Percentiles rank a stretch among this genome's conserved stretches.
phyloP scores from a whole-genome alignment of 345 rosid species.

The Pseudoturritis turrita region DNA sequence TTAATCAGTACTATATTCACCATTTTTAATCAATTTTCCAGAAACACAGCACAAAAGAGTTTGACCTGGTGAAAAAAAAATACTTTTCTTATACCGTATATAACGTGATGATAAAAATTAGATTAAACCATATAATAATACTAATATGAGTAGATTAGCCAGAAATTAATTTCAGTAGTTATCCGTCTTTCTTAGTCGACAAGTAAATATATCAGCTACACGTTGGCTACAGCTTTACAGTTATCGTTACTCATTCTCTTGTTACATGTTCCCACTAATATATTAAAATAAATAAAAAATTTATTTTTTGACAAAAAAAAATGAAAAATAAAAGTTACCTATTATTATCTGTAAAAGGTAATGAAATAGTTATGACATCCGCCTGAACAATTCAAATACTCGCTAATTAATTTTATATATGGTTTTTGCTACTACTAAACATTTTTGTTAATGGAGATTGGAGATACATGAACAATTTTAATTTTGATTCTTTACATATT shows the following conservation, averaged over 20 bases:
- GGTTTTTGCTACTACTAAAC: too few species aligned
- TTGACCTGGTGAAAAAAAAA: not conserved
- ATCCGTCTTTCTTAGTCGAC: slow-evolving; percentile 14
- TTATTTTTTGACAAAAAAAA: not conserved
- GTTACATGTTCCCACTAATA: not conserved
- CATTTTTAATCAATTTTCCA: not conserved
- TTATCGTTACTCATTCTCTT: slow-evolving; percentile 2
- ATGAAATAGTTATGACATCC: not conserved
- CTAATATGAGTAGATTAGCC: slow-evolving; percentile 13
- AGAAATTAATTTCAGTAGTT: slow-evolving; percentile 7
- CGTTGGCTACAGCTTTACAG: slow-evolving; percentile 24
- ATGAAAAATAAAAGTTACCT: too few species aligned
- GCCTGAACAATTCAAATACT: not conserved
- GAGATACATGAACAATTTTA: too few species aligned
- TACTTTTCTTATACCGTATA: not conserved
- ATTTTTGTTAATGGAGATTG: too few species aligned
- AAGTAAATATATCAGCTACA: slow-evolving; percentile 21
- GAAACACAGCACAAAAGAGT: not conserved
- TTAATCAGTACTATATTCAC: not conserved
- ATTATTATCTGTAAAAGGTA: too few species aligned
- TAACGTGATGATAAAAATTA: slow-evolving; percentile 5
- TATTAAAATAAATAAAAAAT: too few species aligned
- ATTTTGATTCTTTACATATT: not conserved
- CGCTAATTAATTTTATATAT: too few species aligned
- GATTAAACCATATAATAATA: not conserved